Percentiles rank a stretch among this genome's conserved stretches.
Conservation (phyloP, 148 eudicot species). For the Camellia japonica region DNA sequence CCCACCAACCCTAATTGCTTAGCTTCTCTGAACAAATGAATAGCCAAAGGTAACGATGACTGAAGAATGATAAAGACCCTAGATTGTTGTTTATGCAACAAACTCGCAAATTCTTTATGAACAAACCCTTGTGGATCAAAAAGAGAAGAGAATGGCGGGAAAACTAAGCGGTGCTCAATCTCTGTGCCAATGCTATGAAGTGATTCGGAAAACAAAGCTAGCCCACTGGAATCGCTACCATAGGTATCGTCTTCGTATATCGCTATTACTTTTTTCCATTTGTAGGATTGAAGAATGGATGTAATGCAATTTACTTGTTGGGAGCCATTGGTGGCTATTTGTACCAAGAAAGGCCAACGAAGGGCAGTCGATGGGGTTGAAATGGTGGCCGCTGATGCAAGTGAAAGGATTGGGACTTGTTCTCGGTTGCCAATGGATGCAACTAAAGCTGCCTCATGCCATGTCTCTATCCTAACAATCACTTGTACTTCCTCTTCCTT, state of each 20-base stretch:
- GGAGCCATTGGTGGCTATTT: slow-evolving; percentile 22
- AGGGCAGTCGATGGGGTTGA: neutral
- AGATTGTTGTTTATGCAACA: slow-evolving; percentile 26
- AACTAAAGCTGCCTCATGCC: slow-evolving; percentile 35
- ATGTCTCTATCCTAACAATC: slow-evolving; percentile 31
- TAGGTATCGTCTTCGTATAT: slow-evolving; percentile 40
- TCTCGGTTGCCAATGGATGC: slow-evolving; percentile 28
- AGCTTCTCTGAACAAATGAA: slow-evolving; percentile 39
- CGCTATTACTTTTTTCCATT: slow-evolving; percentile 42
- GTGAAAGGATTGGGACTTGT: slow-evolving; percentile 41
- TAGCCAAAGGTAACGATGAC: slow-evolving; percentile 30
- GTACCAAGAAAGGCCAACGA: slow-evolving; percentile 44
- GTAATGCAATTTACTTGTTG: slow-evolving; percentile 33
- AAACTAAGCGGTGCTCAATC: slow-evolving; percentile 32
- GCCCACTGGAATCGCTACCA: slow-evolving; percentile 29
- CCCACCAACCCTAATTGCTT: slow-evolving; percentile 40
- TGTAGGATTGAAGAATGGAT: slow-evolving; percentile 29
- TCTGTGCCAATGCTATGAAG: slow-evolving; percentile 31
- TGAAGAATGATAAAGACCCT: slow-evolving; percentile 50
- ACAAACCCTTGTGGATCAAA: slow-evolving; percentile 28
- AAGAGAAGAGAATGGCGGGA: slow-evolving; percentile 31
- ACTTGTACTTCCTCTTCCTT: slow-evolving; percentile 27
- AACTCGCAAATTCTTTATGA: slow-evolving; percentile 22
- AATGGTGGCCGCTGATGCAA: slow-evolving; percentile 14
- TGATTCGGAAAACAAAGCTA: slow-evolving; percentile 28